phyloP scores from a whole-genome alignment of 768 basidiomycete species.

The Mycena alexandri region DNA sequence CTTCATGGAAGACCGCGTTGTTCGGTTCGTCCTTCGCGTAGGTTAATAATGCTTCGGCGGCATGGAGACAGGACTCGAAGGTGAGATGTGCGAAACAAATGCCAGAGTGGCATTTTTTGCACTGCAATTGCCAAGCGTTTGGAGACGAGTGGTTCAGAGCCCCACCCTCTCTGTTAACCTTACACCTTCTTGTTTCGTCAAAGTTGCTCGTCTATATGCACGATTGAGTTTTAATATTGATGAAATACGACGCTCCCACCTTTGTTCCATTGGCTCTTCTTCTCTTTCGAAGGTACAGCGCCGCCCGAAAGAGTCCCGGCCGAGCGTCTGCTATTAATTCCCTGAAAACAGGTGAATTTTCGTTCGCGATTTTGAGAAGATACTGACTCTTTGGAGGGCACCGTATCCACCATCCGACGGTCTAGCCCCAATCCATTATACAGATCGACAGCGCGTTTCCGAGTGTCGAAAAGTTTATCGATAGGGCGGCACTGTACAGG shows the following conservation, averaged over 20 bases:
- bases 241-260: neutral
- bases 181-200: slow-evolving; percentile 10
- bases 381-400: slow-evolving; percentile 15
- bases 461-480: slow-evolving; percentile 55
- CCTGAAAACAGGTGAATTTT: slow-evolving; percentile 7
- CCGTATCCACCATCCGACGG: neutral
- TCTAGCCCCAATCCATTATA: slow-evolving; percentile 23
- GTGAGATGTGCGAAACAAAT: slow-evolving; percentile 57
- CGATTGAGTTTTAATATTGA: neutral
- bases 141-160: slow-evolving; percentile 38
- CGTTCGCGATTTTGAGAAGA: neutral
- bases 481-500: slow-evolving; percentile 71
- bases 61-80: slow-evolving; percentile 50
- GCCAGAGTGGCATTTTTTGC: slow-evolving; percentile 56
- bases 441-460: slow-evolving; percentile 48
- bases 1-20: slow-evolving; percentile 46
- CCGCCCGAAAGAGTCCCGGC: slow-evolving; percentile 50
- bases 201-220: neutral
- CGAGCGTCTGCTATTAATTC: slow-evolving; percentile 39
- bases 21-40: slow-evolving; percentile 44
- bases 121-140: slow-evolving; percentile 45
- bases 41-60: slow-evolving; percentile 52
- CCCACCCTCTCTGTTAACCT: neutral
- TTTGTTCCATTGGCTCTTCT: slow-evolving; percentile 25
- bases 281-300: slow-evolving; percentile 52